Evolutionary conservation across 2,329 filamentous ascomycete genomes (phyloP), one percentile per base, ranked within the genome.

Genomic region (Ophiostoma angusticollis): DNA sequence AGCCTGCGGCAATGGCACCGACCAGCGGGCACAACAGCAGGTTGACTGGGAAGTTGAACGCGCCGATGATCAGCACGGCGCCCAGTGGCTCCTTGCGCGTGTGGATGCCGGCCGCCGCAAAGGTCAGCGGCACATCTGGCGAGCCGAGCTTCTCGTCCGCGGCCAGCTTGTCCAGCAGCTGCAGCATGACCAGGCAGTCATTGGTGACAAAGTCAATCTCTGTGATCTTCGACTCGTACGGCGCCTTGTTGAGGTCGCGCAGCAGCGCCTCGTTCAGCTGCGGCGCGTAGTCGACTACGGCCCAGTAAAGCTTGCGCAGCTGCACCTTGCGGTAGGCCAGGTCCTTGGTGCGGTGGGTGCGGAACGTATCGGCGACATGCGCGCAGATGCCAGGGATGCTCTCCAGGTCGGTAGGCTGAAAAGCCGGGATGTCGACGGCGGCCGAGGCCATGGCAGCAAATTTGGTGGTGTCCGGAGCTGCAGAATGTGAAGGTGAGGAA

Each of bases 271-370:
- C 81, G 48, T 75, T 56, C 45, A 96, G 69, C 50, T 80, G 72
- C 32, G 75, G 65, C 41, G 78, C 70, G 56, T 84, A 79, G 65
- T 96, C 89, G 48, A 77, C 77, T 49, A 95, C 59, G 7, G 74
- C 86, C 91, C 91, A 96, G 67, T 94, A 96, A 41, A 96, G 78
- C 70, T 86, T 89, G 51, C 87, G 81, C 45, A 98, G 75, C 68
- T 96, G 91, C 39, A 75, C 69, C 46, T 87, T 67, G 47, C 91
- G 78, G 64, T 81, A 96, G 52, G 84, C 72, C 44, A 95, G 56
- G 39, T 84, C 72, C 55, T 85, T 85, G 31, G 87, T 95, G 62
- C 80, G 82, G 58, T 86, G 78, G 14, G 82, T 72, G 50, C 71
- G 69, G 62, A 84, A 96, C n/a, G 79, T 76, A 37, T 67, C 61